Percentiles rank a stretch among this genome's conserved stretches.
These are phyloP conservation scores for Extremus antarcticus DNA, from an alignment of 495 filamentous ascomycete species.

Conservation along the genomic window DNA sequence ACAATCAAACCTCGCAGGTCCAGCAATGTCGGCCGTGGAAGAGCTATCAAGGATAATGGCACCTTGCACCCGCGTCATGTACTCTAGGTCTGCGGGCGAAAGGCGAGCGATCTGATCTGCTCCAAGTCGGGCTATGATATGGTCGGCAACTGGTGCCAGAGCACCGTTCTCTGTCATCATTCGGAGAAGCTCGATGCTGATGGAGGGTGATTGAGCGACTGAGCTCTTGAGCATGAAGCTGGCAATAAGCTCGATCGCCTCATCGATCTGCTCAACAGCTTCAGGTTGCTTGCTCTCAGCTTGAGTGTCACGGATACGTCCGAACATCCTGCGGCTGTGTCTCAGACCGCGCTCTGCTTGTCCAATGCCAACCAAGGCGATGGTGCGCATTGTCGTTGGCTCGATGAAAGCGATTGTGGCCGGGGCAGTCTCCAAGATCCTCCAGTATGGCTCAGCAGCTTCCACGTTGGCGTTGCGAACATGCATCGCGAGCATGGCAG, in stretches of 20 bases:
- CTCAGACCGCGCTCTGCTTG: conserved; percentile 64
- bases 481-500: conserved; percentile 75
- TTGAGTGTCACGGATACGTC: conserved; percentile 54
- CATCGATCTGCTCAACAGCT: conserved; percentile 70
- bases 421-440: conserved; percentile 40
- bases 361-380: conserved; percentile 70
- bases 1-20: conserved; percentile 50
- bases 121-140: conserved; percentile 49
- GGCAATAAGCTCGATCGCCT: conserved; percentile 69
- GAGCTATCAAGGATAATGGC: conserved; percentile 44
- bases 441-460: conserved; percentile 66
- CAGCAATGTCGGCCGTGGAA: conserved; percentile 39
- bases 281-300: conserved; percentile 33
- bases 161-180: conserved; percentile 68
- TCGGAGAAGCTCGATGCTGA: conserved; percentile 50
- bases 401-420: conserved; percentile 52
- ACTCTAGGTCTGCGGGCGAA: conserved; percentile 43
- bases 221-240: conserved; percentile 40
- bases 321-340: conserved; percentile 72
- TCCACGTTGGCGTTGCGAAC: conserved; percentile 68
- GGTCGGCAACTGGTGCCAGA: conserved; percentile 49
- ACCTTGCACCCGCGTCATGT: conserved; percentile 55
- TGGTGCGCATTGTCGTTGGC: conserved; percentile 73
- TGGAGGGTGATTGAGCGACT: conserved; percentile 40
- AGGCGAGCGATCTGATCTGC: conserved; percentile 48